phyloP scores from a whole-genome alignment of 495 filamentous ascomycete species.

The Penicillium pancosmium region DNA sequence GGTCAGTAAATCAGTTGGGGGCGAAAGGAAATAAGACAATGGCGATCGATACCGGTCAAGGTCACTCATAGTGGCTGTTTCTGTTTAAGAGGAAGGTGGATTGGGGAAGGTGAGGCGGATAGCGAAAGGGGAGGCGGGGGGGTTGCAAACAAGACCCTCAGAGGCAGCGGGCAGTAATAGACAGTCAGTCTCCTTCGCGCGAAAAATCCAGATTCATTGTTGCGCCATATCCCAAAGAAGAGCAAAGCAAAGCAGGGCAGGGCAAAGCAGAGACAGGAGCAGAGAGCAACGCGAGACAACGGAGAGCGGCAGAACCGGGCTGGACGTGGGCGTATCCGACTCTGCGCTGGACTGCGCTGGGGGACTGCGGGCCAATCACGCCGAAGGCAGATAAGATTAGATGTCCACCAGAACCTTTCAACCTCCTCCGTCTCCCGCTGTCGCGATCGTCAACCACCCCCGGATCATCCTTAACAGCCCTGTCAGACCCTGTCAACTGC shows the following conservation, averaged over 20 bases:
- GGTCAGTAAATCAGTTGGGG: conserved; percentile 10
- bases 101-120: conserved; percentile 5
- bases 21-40: not conserved
- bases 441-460: conserved; percentile 42
- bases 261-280: not conserved
- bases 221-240: conserved; percentile 19
- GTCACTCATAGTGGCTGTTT: conserved; percentile 69
- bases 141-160: conserved; percentile 11
- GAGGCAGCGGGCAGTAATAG: conserved; percentile 7
- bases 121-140: conserved; percentile 14
- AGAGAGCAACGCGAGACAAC: conserved; percentile 3
- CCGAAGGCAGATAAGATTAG: conserved; percentile 47
- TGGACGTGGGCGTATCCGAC: conserved; percentile 5
- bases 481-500: not conserved
- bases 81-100: conserved; percentile 9
- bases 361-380: conserved; percentile 35
- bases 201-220: conserved; percentile 24
- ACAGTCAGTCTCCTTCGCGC: conserved; percentile 21
- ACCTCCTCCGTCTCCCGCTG: conserved; percentile 12
- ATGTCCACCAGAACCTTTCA: conserved; percentile 36
- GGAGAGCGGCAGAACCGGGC: conserved; percentile 5
- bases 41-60: conserved; percentile 67
- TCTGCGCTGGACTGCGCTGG: not conserved
- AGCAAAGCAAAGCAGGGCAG: not conserved
- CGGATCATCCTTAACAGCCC: conserved; percentile 37